Evolutionary conservation across 768 basidiomycete genomes (phyloP).

Genomic region (Tephrocybe sp.): DNA sequence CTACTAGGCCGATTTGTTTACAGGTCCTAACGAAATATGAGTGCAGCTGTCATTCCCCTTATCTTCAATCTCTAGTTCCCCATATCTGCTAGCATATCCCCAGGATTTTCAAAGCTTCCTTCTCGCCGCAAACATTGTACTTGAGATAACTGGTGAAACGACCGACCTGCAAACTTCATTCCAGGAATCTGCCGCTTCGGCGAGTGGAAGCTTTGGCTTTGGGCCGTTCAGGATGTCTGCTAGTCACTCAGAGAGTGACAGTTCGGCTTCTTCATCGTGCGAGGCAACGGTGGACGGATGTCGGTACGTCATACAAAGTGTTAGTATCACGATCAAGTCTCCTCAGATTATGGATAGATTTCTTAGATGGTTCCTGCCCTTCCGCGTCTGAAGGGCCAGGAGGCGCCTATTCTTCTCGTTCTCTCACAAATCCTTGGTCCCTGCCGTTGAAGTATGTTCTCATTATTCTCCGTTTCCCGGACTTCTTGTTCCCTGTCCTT

Average conservation of each 20-base stretch:
- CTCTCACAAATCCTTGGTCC: too few species aligned
- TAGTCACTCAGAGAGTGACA: not conserved
- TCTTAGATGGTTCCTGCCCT: not conserved
- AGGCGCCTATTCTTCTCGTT: not conserved
- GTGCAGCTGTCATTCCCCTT: too few species aligned
- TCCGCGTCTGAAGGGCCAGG: not conserved
- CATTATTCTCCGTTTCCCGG: too few species aligned
- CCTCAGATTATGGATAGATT: not conserved
- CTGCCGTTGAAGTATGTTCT: too few species aligned
- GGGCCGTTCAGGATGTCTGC: not conserved
- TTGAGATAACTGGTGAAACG: constrained; percentile 6
- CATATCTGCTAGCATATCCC: too few species aligned
- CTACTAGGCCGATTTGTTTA: too few species aligned
- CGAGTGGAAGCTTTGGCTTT: not conserved
- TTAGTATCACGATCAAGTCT: not conserved
- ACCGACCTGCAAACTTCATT: constrained; percentile 4
- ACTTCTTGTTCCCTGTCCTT: too few species aligned
- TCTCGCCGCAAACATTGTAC: constrained; percentile 1
- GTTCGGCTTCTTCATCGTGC: not conserved
- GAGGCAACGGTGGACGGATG: not conserved
- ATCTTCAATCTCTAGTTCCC: too few species aligned
- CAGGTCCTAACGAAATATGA: too few species aligned
- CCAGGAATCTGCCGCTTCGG: not conserved
- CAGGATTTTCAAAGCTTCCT: too few species aligned
- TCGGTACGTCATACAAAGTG: not conserved